Base-by-base conservation (phyloP, 352 stramenopile species). In the Phytopythium aichiense region DNA sequence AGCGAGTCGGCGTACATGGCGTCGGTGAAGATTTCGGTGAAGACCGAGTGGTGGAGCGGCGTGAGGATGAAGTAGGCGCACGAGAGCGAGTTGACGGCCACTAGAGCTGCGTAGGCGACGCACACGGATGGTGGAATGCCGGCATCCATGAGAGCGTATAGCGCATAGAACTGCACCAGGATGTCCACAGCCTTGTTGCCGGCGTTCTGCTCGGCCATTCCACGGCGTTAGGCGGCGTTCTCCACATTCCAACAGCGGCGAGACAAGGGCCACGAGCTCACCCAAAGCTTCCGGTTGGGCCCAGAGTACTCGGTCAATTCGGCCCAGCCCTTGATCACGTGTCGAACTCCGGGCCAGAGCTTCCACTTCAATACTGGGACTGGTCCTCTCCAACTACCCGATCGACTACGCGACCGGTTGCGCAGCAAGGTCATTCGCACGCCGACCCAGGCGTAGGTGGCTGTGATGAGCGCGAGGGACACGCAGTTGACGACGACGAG, bases 21-120 rank as follows among this genome's bases (percentile, higher is more conserved):
- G 49, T 71, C 64, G 50, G 65, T 58, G n/a, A 74, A 40, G 12
- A 71, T 48, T 37, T 74, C 67, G 0, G 58, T 66, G 8, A 74
- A 56, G 2, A 45, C 30, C 4, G 64, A 74, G 30, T 68, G 49
- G 0, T 45, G 45, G 12, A 6, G 46, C 4, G 51, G 38, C 2
- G 37, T 45, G 22, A 65, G 12, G 15, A 74, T 74, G 35, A 65
- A 67, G 22, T 37, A 53, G 18, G 56, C 69, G 22, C 60, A 66
- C 25, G 66, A 56, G 28, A 76, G 58, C 18, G 56, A 53, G 18
- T 74, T 74, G n/a, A 51, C 25, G 2, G 56, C 59, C 15, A 71
- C 22, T 46, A 72, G 62, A 15, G 22, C 28, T 0, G 68, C 53
- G 20, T 65, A 74, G 0, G 50, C 43, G 28, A 62, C 58, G 9